Conservation (phyloP, 1,284 basidiomycete species). For the Trichosporon sp. region DNA sequence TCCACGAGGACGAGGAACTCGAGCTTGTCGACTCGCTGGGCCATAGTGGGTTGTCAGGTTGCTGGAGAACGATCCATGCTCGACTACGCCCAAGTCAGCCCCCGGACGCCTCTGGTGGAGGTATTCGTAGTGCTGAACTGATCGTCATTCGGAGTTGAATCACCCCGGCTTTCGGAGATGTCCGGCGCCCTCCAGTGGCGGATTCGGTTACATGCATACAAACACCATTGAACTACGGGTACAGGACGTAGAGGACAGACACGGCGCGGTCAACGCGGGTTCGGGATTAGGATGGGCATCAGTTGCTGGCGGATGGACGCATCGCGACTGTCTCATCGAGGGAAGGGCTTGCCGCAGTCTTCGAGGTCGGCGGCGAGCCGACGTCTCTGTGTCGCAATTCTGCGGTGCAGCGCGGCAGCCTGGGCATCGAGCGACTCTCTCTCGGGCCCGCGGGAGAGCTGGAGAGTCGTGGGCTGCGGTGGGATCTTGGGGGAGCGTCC, state of each 20-base stretch:
- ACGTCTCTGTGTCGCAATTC: not conserved
- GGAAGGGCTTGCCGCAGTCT: not conserved
- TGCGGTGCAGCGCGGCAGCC: not conserved
- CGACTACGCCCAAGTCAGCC: not conserved
- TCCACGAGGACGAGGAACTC: constrained; percentile 42
- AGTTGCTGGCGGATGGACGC: too few species aligned
- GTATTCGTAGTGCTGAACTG: not conserved
- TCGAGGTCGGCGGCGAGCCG: not conserved
- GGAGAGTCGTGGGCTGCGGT: not conserved
- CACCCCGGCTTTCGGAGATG: not conserved
- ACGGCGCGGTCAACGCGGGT: too few species aligned
- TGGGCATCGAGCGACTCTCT: not conserved
- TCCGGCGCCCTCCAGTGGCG: not conserved
- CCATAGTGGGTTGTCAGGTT: constrained; percentile 2
- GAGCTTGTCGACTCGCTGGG: constrained; percentile 35
- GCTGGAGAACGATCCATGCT: not conserved
- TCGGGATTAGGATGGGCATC: too few species aligned
- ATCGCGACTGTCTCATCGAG: not conserved
- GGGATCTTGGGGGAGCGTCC: not conserved
- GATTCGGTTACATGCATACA: not conserved
- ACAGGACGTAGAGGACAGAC: not conserved
- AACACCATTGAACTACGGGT: too few species aligned
- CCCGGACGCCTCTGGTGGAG: not conserved
- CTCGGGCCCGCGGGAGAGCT: not conserved
- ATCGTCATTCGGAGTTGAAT: not conserved